Evolutionary conservation across 495 filamentous ascomycete genomes (phyloP).

Genomic region (Collariella sp.): DNA sequence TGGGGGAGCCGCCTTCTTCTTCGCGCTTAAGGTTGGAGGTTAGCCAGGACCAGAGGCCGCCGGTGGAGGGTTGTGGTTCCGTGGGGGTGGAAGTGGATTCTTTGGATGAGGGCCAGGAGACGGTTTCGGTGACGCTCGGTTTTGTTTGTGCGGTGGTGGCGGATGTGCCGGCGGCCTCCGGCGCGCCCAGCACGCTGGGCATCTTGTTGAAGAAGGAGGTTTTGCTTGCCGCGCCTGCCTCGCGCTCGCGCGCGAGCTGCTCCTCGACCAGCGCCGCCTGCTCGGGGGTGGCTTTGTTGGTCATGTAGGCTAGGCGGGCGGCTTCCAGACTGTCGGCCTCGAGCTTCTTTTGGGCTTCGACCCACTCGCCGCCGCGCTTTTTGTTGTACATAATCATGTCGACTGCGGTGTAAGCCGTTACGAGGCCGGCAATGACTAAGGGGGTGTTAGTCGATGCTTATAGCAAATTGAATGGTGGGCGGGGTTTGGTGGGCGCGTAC

Average conservation of each 20-base stretch:
- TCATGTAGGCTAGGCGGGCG: conserved; percentile 52
- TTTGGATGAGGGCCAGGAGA: background rate
- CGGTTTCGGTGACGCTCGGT: conserved; percentile 4
- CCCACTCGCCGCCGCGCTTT: conserved; percentile 54
- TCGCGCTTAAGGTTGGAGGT: conserved; percentile 51
- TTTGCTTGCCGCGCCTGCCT: conserved; percentile 16
- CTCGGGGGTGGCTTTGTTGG: conserved; percentile 53
- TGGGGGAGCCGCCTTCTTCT: conserved; percentile 34
- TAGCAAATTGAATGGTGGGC: background rate
- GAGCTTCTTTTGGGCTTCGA: conserved; percentile 52
- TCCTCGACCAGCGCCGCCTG: conserved; percentile 44
- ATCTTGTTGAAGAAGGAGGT: conserved; percentile 26
- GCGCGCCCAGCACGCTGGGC: conserved; percentile 27
- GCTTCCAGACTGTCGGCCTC: conserved; percentile 43
- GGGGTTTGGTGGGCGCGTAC: conserved; percentile 41
- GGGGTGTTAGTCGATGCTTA: background rate
- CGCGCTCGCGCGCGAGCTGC: conserved; percentile 25
- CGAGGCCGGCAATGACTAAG: conserved; percentile 61
- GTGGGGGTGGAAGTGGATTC: background rate
- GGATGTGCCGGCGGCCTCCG: conserved; percentile 7
- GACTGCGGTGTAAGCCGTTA: conserved; percentile 70
- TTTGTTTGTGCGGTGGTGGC: background rate
- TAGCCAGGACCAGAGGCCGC: conserved; percentile 31
- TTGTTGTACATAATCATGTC: conserved; percentile 89
- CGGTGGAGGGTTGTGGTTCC: background rate